These are phyloP conservation scores for Knufia fluminis DNA, from an alignment of 2,329 filamentous ascomycete genomes.

Conservation along the genomic window DNA sequence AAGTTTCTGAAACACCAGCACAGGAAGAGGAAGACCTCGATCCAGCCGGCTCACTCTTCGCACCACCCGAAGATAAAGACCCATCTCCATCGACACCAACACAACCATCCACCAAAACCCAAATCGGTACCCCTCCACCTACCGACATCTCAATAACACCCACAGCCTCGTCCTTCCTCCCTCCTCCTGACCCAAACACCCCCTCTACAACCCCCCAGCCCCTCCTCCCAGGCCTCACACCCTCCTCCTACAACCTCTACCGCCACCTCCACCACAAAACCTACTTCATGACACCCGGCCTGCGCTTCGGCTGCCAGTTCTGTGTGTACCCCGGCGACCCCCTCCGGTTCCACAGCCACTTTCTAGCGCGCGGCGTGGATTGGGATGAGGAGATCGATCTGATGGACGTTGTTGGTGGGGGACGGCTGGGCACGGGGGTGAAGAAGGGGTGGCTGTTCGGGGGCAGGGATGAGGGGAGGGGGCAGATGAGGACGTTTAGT, in stretches of 20 bases:
- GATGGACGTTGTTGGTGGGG: conserved; percentile 76
- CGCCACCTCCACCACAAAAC: conserved; percentile 64
- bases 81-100: neutral
- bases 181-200: conserved; percentile 28
- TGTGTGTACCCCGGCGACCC: conserved; percentile 94
- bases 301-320: conserved; percentile 91
- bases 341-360: conserved; percentile 89
- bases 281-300: conserved; percentile 82
- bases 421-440: conserved; percentile 81
- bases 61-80: neutral
- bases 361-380: conserved; percentile 70
- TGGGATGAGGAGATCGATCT: conserved; percentile 83
- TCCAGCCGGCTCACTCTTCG: conserved; percentile 12
- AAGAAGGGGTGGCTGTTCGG: conserved; percentile 93
- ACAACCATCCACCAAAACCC: neutral
- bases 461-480: conserved; percentile 44
- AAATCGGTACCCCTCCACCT: conserved; percentile 2
- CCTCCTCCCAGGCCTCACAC: conserved; percentile 28
- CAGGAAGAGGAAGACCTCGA: conserved; percentile 11
- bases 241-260: conserved; percentile 62
- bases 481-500: conserved; percentile 61
- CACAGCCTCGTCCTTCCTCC: conserved; percentile 40
- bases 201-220: conserved; percentile 13
- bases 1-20: too few species aligned
- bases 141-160: conserved; percentile 37